phyloP scores from a whole-genome alignment of 1,284 basidiomycete genomes.

The Moniliella sp. region DNA sequence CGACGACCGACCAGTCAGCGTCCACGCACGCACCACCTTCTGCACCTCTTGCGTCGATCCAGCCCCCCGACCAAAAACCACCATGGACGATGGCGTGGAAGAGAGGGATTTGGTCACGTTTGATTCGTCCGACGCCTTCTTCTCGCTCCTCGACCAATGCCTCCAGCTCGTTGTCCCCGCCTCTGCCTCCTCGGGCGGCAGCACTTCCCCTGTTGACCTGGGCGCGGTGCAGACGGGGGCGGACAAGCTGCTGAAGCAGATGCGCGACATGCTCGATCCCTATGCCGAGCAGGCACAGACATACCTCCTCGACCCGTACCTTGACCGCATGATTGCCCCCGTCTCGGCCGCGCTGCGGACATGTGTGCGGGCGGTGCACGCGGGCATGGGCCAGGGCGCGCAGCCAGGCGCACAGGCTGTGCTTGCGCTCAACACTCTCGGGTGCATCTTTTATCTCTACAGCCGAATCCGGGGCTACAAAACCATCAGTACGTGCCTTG shows the following conservation, averaged over 20 bases:
- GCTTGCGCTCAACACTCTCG: conserved; percentile 39
- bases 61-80: too few species aligned
- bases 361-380: conserved; percentile 3
- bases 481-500: conserved; percentile 51
- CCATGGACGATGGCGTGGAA: background rate
- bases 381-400: background rate
- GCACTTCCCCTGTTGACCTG: too few species aligned
- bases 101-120: conserved; percentile 1
- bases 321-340: conserved; percentile 67
- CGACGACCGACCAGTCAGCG: too few species aligned
- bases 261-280: conserved; percentile 57
- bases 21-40: too few species aligned
- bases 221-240: background rate
- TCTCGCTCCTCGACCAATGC: background rate
- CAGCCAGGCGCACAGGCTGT: background rate
- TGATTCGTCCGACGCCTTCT: background rate
- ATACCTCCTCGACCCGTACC: conserved; percentile 78
- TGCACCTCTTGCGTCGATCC: too few species aligned
- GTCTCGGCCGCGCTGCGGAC: conserved; percentile 36
- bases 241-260: background rate
- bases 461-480: conserved; percentile 80
- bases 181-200: too few species aligned
- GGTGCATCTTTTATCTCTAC: conserved; percentile 55
- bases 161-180: too few species aligned
- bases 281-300: conserved; percentile 65